Evolutionary conservation across 257 asterid species (phyloP).

Genomic region (Solanum tacnaense): DNA sequence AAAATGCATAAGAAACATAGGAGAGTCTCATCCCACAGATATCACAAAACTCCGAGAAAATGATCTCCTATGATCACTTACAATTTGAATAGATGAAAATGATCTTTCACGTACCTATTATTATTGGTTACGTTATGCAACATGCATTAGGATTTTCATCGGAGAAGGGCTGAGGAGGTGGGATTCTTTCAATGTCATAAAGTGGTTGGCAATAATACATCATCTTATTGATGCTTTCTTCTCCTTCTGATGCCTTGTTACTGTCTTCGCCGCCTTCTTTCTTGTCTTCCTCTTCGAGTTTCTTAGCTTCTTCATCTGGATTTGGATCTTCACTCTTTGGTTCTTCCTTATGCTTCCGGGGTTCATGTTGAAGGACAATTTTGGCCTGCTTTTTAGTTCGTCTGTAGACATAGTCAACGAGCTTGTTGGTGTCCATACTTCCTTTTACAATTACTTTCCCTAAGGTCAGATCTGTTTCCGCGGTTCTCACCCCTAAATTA

Average conservation of each 20-base stretch:
- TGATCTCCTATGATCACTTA: not conserved
- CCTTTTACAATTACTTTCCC: constrained; percentile 77
- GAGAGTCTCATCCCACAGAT: not conserved
- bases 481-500: constrained; percentile 58
- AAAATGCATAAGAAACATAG: not conserved
- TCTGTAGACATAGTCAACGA: constrained; percentile 73
- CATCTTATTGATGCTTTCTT: constrained; percentile 13
- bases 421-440: constrained; percentile 55
- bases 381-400: constrained; percentile 78
- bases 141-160: constrained; percentile 95
- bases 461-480: constrained; percentile 55
- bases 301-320: constrained; percentile 14
- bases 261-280: constrained; percentile 10
- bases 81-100: not conserved
- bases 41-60: not conserved
- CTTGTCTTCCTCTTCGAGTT: not conserved
- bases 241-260: not conserved
- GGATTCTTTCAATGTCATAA: constrained; percentile 57
- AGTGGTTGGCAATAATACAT: constrained; percentile 52
- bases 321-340: constrained; percentile 36
- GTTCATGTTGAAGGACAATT: constrained; percentile 56
- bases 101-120: not conserved
- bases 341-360: constrained; percentile 10
- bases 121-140: constrained; percentile 24
- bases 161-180: constrained; percentile 79